phyloP scores from a whole-genome alignment of 2,329 filamentous ascomycete species.

The Fusarium azukiicola region DNA sequence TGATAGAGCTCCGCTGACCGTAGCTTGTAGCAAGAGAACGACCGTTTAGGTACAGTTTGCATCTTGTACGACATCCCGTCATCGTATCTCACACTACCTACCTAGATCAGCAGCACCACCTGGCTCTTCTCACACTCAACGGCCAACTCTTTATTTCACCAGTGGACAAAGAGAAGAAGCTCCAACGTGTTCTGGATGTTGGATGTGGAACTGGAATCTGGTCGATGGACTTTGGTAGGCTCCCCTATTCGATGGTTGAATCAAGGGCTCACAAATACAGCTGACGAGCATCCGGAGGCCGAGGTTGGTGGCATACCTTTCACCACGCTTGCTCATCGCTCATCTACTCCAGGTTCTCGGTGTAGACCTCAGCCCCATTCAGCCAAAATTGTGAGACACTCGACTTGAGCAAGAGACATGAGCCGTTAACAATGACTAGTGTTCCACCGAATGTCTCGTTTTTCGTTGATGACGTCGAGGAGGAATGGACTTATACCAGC shows the following conservation, averaged over 20 bases:
- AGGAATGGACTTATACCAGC: conserved; percentile 37
- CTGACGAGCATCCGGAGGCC: conserved; percentile 40
- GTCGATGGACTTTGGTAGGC: conserved; percentile 41
- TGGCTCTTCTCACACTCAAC: conserved; percentile 32
- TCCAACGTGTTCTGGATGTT: conserved; percentile 35
- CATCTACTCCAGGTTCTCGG: conserved; percentile 33
- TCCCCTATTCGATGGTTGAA: too few species aligned
- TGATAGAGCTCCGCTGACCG: background rate
- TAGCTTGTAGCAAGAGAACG: conserved; percentile 30
- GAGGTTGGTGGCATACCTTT: conserved; percentile 7
- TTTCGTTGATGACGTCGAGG: conserved; percentile 40
- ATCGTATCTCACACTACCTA: background rate
- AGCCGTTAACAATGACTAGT: conserved; percentile 11
- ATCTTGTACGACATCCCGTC: background rate
- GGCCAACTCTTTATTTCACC: conserved; percentile 30
- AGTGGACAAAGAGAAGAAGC: background rate
- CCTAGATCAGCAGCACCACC: conserved; percentile 38
- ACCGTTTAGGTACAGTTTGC: conserved; percentile 26
- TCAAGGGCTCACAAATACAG: conserved; percentile 13
- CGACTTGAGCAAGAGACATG: accelerated
- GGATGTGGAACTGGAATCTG: conserved; percentile 44
- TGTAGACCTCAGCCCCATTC: conserved; percentile 44
- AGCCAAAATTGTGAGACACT: conserved; percentile 35
- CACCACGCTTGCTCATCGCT: background rate
- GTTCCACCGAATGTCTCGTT: conserved; percentile 37